A percentile compares a stretch with the other conserved stretches of the same genome.
These are phyloP conservation scores for Phytomonas serpens DNA, from an alignment of 208 protist genomes.

Conservation along the genomic window DNA sequence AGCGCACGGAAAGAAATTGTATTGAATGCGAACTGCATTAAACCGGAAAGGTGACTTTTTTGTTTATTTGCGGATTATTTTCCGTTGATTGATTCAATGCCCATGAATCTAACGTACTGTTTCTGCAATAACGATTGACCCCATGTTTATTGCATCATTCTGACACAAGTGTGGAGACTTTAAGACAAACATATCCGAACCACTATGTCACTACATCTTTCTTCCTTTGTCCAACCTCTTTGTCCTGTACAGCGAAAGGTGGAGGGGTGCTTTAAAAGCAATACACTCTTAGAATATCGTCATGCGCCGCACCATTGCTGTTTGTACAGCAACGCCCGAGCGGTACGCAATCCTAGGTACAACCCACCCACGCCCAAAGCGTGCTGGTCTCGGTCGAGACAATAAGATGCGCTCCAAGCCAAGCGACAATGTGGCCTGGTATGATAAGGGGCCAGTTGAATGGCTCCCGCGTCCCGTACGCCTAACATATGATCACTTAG, in stretches of 20 bases:
- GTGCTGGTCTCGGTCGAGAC: constrained; percentile 55
- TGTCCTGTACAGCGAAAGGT: neutral
- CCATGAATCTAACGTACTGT: neutral
- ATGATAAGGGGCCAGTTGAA: constrained; percentile 85
- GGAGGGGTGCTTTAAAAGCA: neutral
- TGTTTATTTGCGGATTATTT: neutral
- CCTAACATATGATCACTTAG: constrained; percentile 69
- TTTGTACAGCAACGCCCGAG: constrained; percentile 62
- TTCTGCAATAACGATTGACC: neutral
- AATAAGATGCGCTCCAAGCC: constrained; percentile 87
- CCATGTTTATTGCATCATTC: neutral
- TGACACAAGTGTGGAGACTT: neutral
- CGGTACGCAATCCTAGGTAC: constrained; percentile 68
- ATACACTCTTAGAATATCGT: neutral
- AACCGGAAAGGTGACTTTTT: neutral
- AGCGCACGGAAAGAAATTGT: neutral
- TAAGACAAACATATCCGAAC: neutral
- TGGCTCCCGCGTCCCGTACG: constrained; percentile 84
- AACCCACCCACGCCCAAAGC: constrained; percentile 52
- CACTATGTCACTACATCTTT: neutral
- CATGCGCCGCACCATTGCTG: constrained; percentile 32
- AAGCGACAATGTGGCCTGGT: constrained; percentile 87
- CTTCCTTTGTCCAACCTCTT: neutral
- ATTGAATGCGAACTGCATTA: neutral
- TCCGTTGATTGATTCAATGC: neutral